Evolutionary conservation across 2,329 filamentous ascomycete species (phyloP), one percentile per base, ranked within the genome.

Genomic region (Thermomyces lanuginosus): DNA sequence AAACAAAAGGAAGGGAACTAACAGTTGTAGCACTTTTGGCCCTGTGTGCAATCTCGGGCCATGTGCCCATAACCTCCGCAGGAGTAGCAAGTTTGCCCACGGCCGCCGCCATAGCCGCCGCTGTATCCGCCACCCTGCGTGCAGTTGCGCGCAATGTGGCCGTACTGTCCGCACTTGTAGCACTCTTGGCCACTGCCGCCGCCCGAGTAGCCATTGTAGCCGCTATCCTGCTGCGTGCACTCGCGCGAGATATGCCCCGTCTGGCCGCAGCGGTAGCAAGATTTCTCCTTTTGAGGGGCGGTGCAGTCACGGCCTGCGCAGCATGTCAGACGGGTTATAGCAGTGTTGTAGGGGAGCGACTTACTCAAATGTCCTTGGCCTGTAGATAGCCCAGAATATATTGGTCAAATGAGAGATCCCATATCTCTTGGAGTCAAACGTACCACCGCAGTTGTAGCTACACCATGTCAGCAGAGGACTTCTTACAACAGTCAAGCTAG

Each of bases 1-100:
- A 24, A 27, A 40, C 24, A 16, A 26, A 15, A 21, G 12, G 18
- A 6, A 12, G 17, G 22, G 20, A 20, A 19, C 66, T 51, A 51
- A 73, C 89, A 95, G 73, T 93, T 93, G 75, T 95, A 98, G 76
- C 89, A 98, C 69, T 95, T 95, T 68, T 91, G 86, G 48, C 89
- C 89, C 58, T 95, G 91, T 46, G 86, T 91, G 63, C 89, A 98
- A 62, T 95, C 89, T 67, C 84, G 78, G 52, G 80, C 84, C 78
- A 92, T 86, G 66, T 98, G 89, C 49, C 86, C 86, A 53, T 82
- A 84, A 41, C 89, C 89, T 45, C 89, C 89, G 63, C 89, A 95
- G 22, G 83, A 92, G 69, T 93, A 98, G 76, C 89, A 95, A 44
- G 83, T 93, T 66, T 86, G 82, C 48, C 72, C 66, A 35, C 60